Evolutionary conservation across 768 basidiomycete species (phyloP).

Genomic region (Stropharia rugosoannulata): DNA sequence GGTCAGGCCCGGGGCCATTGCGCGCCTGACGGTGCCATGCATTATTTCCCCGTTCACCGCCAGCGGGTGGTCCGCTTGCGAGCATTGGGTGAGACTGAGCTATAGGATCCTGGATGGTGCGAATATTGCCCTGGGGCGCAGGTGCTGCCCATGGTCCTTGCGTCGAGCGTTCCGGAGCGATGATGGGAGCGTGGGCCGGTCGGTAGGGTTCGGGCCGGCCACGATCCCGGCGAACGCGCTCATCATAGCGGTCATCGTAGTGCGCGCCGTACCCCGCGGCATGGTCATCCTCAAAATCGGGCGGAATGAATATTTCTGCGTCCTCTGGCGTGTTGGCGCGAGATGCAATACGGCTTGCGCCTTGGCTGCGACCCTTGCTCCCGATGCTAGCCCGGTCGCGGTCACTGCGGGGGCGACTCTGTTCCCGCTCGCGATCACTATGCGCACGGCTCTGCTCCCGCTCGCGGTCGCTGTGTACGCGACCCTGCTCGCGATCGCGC

Average conservation of each 20-base stretch:
- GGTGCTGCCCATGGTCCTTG: background rate
- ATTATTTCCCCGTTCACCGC: background rate
- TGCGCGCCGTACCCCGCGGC: background rate
- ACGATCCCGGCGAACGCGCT: background rate
- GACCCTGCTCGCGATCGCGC: background rate
- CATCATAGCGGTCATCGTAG: background rate
- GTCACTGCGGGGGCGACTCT: background rate
- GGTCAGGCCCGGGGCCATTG: background rate
- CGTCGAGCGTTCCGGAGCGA: background rate
- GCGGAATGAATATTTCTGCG: slow-evolving; percentile 13
- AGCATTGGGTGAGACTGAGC: background rate
- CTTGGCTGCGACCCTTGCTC: slow-evolving; percentile 5
- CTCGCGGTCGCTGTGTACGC: background rate
- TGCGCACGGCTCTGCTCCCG: background rate
- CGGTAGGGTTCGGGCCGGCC: background rate
- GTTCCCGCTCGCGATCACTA: background rate
- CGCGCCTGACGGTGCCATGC: background rate
- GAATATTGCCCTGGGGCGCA: background rate
- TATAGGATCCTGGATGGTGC: background rate
- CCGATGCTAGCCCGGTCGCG: background rate
- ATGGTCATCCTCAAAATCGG: slow-evolving; percentile 1
- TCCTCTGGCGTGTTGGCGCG: slow-evolving; percentile 1
- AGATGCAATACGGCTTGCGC: background rate
- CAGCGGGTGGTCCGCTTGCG: background rate
- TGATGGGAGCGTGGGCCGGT: background rate